Percentiles rank a stretch among this genome's conserved stretches.
These are phyloP conservation scores for Pythium monospermum DNA, from an alignment of 352 stramenopile genomes.

Conservation along the genomic window DNA sequence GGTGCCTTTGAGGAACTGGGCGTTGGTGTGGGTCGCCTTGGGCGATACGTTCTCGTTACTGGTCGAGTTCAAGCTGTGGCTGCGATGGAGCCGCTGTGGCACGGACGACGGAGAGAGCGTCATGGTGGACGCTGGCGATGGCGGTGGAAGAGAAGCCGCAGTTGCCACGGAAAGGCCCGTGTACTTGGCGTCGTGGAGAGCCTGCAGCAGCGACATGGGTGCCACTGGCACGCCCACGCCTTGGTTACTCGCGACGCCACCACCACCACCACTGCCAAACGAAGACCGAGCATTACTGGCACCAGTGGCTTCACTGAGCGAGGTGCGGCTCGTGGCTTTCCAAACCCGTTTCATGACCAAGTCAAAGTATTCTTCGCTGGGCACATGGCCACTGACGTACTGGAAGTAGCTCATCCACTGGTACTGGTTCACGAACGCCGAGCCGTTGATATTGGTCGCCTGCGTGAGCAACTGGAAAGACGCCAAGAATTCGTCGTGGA, in stretches of 20 bases:
- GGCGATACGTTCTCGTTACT: slow-evolving; percentile 24
- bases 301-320: slow-evolving; percentile 31
- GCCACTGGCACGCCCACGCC: background rate
- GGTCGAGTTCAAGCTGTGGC: slow-evolving; percentile 15
- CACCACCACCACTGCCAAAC: no score
- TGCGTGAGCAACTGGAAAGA: slow-evolving; percentile 34
- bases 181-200: slow-evolving; percentile 41
- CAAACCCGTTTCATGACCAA: slow-evolving; percentile 67
- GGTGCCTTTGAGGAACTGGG: slow-evolving; percentile 61
- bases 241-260: slow-evolving; percentile 7
- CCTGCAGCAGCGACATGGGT: slow-evolving; percentile 47
- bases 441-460: slow-evolving; percentile 3
- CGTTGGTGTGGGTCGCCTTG: slow-evolving; percentile 38
- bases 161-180: slow-evolving; percentile 22
- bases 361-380: slow-evolving; percentile 76
- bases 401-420: slow-evolving; percentile 79
- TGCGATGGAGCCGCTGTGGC: slow-evolving; percentile 19
- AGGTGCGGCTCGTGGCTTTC: slow-evolving; percentile 38
- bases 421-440: slow-evolving; percentile 57
- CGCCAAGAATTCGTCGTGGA: slow-evolving; percentile 49
- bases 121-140: slow-evolving; percentile 13
- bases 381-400: slow-evolving; percentile 56
- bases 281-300: background rate
- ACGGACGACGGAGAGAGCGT: slow-evolving; percentile 1
- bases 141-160: slow-evolving; percentile 11